Percentiles rank a stretch among this genome's conserved stretches.
Conservation (phyloP, 1,139 yeast genomes). For the Kodamaea anthophila region DNA sequence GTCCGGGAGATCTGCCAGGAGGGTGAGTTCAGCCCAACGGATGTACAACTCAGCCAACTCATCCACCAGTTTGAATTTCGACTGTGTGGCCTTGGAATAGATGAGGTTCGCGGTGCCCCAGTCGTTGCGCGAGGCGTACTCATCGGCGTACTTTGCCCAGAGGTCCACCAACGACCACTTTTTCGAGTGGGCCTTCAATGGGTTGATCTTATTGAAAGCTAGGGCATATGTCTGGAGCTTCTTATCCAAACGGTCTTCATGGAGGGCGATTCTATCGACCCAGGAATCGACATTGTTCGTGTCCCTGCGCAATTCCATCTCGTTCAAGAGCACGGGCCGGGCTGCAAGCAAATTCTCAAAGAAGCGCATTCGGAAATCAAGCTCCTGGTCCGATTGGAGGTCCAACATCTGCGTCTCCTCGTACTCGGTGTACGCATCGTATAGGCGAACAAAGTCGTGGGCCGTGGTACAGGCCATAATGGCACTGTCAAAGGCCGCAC, state of each 20-base stretch:
- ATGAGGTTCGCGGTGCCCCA: slow-evolving; percentile 58
- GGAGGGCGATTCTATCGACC: slow-evolving; percentile 54
- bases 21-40: slow-evolving; percentile 66
- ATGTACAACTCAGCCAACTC: slow-evolving; percentile 68
- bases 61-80: slow-evolving; percentile 56
- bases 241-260: slow-evolving; percentile 28
- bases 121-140: slow-evolving; percentile 55
- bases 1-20: slow-evolving; percentile 23
- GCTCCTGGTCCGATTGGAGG: slow-evolving; percentile 12
- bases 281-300: slow-evolving; percentile 60
- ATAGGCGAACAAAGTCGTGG: slow-evolving; percentile 58
- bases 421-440: slow-evolving; percentile 57
- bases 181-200: slow-evolving; percentile 42
- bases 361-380: slow-evolving; percentile 41
- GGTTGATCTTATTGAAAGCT: slow-evolving; percentile 66
- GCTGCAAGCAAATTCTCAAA: slow-evolving; percentile 53
- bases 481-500: slow-evolving; percentile 46
- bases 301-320: slow-evolving; percentile 59
- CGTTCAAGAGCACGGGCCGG: slow-evolving; percentile 55
- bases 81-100: slow-evolving; percentile 60
- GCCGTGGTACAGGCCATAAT: slow-evolving; percentile 43
- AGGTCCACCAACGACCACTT: slow-evolving; percentile 41
- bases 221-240: slow-evolving; percentile 54
- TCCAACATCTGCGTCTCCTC: slow-evolving; percentile 44
- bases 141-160: slow-evolving; percentile 66